These are phyloP conservation scores for Jatropha podagrica DNA, from an alignment of 441 rosid genomes.

Conservation along the genomic window DNA sequence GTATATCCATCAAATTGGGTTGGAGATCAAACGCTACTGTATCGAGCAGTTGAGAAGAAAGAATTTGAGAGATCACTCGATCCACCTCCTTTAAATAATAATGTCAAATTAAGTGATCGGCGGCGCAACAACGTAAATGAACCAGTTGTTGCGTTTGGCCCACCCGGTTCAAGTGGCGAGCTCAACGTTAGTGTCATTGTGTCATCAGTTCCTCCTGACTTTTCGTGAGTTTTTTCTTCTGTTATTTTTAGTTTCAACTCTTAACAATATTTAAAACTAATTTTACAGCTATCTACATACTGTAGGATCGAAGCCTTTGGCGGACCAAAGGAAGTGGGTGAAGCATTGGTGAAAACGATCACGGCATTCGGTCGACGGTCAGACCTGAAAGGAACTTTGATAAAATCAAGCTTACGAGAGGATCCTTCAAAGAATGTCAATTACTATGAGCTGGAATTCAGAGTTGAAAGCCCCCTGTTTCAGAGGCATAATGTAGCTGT, in stretches of 20 bases:
- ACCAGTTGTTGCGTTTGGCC: slow-evolving; percentile 83
- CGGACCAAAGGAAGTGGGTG: slow-evolving; percentile 74
- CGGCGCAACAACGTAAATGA: slow-evolving; percentile 53
- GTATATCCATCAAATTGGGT: slow-evolving; percentile 76
- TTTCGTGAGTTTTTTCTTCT: slow-evolving; percentile 56
- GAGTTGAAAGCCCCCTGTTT: slow-evolving; percentile 66
- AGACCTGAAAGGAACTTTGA: slow-evolving; percentile 55
- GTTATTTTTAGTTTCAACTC: too few species aligned
- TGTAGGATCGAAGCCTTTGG: slow-evolving; percentile 79
- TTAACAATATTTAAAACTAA: too few species aligned
- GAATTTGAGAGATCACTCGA: slow-evolving; percentile 70
- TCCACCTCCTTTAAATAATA: slow-evolving; percentile 52
- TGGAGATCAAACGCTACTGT: slow-evolving; percentile 77
- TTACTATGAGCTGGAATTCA: slow-evolving; percentile 71
- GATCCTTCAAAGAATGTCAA: slow-evolving; percentile 46
- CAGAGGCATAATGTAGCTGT: slow-evolving; percentile 67
- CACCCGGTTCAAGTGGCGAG: slow-evolving; percentile 85
- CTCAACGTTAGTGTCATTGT: slow-evolving; percentile 87
- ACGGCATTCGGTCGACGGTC: slow-evolving; percentile 49
- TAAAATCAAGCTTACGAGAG: slow-evolving; percentile 51
- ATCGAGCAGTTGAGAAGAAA: slow-evolving; percentile 61
- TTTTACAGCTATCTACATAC: too few species aligned
- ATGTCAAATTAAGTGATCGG: slow-evolving; percentile 24
- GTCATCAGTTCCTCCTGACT: slow-evolving; percentile 67
- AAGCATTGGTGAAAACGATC: slow-evolving; percentile 55